Percentiles rank a stretch among this genome's conserved stretches.
Conservation (phyloP, 176 grass and related monocot genomes). For the Aegilops longissima region DNA sequence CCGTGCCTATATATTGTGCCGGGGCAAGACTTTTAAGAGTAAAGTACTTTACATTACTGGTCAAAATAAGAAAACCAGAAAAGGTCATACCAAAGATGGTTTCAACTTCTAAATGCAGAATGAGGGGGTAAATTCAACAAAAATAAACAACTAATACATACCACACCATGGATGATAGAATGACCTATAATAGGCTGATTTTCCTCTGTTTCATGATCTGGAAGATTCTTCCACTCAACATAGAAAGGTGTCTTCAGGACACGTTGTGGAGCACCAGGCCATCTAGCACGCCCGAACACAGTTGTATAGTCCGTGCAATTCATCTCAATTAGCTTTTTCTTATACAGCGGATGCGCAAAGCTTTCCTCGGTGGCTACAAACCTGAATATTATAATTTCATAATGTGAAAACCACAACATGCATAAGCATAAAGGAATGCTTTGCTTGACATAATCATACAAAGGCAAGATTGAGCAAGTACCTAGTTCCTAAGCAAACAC, state of each 20-base stretch:
- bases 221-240: conserved; percentile 56
- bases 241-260: conserved; percentile 82
- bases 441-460: neutral
- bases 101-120: conserved; percentile 11
- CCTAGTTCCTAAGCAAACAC: conserved; percentile 85
- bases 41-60: neutral
- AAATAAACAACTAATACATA: conserved; percentile 34
- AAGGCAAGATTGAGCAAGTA: conserved; percentile 18
- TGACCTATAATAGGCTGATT: conserved; percentile 76
- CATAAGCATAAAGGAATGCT: neutral
- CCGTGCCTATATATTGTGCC: neutral
- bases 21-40: neutral
- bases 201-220: conserved; percentile 77
- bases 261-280: conserved; percentile 81
- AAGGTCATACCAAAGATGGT: neutral
- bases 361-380: conserved; percentile 77
- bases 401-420: conserved; percentile 10
- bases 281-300: conserved; percentile 82
- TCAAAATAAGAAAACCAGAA: neutral
- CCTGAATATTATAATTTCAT: conserved; percentile 38
- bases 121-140: neutral
- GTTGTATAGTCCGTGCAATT: conserved; percentile 64
- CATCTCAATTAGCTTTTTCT: conserved; percentile 73
- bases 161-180: conserved; percentile 82
- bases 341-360: conserved; percentile 81